phyloP scores from a whole-genome alignment of 768 basidiomycete genomes.

The Mycena capillaripes region DNA sequence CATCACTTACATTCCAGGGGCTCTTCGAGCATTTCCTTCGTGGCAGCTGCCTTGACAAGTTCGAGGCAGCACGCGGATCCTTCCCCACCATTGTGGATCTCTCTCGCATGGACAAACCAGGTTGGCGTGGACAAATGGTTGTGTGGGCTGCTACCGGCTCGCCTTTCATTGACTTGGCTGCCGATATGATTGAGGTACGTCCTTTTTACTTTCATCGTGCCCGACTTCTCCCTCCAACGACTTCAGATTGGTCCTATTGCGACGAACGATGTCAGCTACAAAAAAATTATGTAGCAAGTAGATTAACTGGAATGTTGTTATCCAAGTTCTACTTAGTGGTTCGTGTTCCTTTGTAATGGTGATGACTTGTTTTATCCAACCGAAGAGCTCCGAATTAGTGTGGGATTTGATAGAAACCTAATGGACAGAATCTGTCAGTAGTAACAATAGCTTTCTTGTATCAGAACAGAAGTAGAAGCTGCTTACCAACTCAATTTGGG shows the following conservation, averaged over 20 bases:
- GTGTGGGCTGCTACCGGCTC: not conserved
- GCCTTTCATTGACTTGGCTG: not conserved
- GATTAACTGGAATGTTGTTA: too few species aligned
- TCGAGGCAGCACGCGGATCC: not conserved
- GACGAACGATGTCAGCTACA: not conserved
- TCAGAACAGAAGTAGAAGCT: too few species aligned
- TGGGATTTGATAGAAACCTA: too few species aligned
- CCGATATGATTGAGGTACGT: not conserved
- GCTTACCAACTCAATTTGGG: too few species aligned
- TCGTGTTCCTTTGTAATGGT: too few species aligned
- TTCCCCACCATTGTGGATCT: not conserved
- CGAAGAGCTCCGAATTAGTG: too few species aligned
- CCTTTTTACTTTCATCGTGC: not conserved
- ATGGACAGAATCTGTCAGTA: too few species aligned
- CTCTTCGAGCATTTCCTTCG: not conserved
- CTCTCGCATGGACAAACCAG: not conserved
- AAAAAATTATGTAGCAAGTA: too few species aligned
- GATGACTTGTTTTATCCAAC: too few species aligned
- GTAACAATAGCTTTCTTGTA: too few species aligned
- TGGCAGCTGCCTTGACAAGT: not conserved
- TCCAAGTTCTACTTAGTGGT: too few species aligned
- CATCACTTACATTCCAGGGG: not conserved
- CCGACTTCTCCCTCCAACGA: too few species aligned
- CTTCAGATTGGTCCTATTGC: conserved; percentile 1
- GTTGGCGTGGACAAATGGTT: not conserved